A percentile compares a stretch with the other conserved stretches of the same genome.
Evolutionary conservation across 2,329 filamentous ascomycete species (phyloP).

Genomic region (Sporothrix brunneoviolacea): DNA sequence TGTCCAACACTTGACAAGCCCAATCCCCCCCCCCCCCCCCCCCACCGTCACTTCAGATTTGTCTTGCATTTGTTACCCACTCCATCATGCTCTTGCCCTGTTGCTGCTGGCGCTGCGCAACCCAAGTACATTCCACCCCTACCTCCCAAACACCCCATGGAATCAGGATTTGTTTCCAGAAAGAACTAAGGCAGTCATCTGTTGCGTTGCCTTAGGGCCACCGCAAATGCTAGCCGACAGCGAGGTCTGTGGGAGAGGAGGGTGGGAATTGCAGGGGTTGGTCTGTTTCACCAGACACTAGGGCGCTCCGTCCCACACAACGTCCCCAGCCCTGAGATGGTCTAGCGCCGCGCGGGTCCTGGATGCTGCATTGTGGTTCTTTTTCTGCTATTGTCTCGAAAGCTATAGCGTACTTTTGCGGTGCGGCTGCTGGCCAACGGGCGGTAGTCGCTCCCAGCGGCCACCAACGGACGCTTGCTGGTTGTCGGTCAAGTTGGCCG

Average conservation of each 20-base stretch:
- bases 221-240: no score
- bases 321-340: constrained; percentile 5
- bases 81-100: background rate
- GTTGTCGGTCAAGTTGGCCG: background rate
- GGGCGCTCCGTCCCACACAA: constrained; percentile 13
- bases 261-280: constrained; percentile 41
- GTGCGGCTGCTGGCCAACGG: constrained; percentile 8
- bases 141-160: constrained; percentile 7
- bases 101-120: background rate
- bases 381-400: background rate
- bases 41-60: no score
- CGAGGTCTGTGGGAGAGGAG: constrained; percentile 22
- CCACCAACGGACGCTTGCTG: background rate
- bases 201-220: background rate
- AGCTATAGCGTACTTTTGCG: constrained; percentile 1
- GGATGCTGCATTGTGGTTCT: background rate
- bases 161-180: constrained; percentile 15
- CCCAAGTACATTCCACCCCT: constrained; percentile 3
- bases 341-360: constrained; percentile 11
- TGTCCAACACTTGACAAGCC: no score
- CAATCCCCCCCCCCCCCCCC: no score
- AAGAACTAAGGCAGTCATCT: constrained; percentile 2
- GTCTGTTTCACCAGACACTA: constrained; percentile 43
- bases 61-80: background rate
- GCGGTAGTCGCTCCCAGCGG: constrained; percentile 3